Evolutionary conservation across 106 monocot genomes (phyloP).

Genomic region (Acorus gramineus): DNA sequence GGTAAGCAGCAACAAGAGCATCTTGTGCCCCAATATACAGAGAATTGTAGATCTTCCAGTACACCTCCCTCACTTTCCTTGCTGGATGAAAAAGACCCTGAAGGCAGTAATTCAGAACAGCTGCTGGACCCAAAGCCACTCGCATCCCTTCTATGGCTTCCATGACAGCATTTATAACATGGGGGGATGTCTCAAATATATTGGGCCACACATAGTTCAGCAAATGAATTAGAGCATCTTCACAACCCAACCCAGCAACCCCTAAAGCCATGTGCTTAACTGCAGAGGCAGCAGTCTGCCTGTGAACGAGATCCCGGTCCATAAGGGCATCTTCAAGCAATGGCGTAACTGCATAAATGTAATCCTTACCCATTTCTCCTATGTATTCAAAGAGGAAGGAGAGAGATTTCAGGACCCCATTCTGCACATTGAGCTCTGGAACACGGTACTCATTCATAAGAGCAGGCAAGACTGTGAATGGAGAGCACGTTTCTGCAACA

Average conservation of each 20-base stretch:
- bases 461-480: conserved; percentile 92
- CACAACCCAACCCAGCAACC: conserved; percentile 93
- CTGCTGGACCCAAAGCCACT: conserved; percentile 83
- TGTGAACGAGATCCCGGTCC: conserved; percentile 92
- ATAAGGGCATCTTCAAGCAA: conserved; percentile 95
- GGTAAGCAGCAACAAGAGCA: conserved; percentile 89
- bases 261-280: conserved; percentile 98
- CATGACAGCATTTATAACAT: conserved; percentile 98
- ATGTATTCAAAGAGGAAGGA: conserved; percentile 98
- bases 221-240: conserved; percentile 89
- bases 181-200: conserved; percentile 93
- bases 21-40: conserved; percentile 93
- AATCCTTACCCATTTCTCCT: conserved; percentile 99
- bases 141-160: conserved; percentile 99
- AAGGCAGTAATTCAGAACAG: conserved; percentile 84
- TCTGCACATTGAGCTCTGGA: conserved; percentile 90
- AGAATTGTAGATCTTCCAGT: conserved; percentile 98
- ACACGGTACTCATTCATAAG: conserved; percentile 98
- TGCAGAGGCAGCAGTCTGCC: conserved; percentile 97
- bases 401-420: conserved; percentile 91
- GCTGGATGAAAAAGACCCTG: conserved; percentile 99
- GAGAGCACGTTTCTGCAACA: conserved; percentile 94
- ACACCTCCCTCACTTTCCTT: conserved; percentile 92
- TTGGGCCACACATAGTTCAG: conserved; percentile 97
- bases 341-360: conserved; percentile 94